These are phyloP conservation scores for Dipteronia dyeriana DNA, from an alignment of 345 rosid genomes.

Conservation along the genomic window DNA sequence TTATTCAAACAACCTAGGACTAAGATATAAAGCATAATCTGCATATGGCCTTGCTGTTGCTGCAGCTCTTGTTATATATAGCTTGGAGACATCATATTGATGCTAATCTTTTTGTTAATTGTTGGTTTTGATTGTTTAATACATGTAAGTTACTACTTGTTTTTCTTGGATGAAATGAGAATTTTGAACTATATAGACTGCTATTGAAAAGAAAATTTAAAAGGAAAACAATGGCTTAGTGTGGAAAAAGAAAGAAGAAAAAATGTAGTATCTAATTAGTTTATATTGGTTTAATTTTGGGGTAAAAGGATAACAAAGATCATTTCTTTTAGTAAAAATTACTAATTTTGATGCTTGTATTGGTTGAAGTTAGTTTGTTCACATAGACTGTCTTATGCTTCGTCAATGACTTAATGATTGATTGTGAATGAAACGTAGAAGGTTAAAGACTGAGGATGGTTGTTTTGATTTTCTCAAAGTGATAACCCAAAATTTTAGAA, in stretches of 20 bases:
- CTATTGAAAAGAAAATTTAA: no score
- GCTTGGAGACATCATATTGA: no score
- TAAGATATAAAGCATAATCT: no score
- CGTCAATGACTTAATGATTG: neutral
- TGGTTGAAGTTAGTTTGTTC: no score
- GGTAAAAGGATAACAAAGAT: neutral
- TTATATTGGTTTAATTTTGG: neutral
- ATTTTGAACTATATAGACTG: neutral
- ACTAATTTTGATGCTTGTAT: neutral
- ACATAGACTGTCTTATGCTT: no score
- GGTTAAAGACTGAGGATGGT: neutral
- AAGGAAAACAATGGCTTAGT: no score
- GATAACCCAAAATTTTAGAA: neutral
- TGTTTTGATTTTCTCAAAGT: neutral
- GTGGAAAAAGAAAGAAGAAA: no score
- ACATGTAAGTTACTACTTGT: neutral
- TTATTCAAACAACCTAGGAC: no score
- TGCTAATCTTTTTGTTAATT: neutral
- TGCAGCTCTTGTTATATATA: no score
- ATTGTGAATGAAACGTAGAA: neutral
- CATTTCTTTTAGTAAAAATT: neutral
- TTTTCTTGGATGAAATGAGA: neutral
- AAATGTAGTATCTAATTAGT: no score
- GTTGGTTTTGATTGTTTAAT: neutral
- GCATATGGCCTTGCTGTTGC: no score